Evolutionary conservation across 2,329 filamentous ascomycete species (phyloP).

Genomic region (Capronia epimyces): DNA sequence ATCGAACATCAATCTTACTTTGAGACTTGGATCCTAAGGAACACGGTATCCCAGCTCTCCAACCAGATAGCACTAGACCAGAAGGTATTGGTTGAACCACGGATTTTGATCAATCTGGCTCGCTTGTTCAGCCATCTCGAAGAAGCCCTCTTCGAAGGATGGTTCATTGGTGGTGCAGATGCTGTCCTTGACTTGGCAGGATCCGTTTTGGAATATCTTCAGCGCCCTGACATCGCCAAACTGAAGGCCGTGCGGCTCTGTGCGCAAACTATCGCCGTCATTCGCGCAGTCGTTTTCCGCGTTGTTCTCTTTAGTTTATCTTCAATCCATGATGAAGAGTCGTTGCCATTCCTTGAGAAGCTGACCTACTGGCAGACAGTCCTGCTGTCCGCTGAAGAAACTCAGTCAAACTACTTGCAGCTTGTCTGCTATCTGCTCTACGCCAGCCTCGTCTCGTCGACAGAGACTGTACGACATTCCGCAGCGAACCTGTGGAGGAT

Average conservation of each 20-base stretch:
- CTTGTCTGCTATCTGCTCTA: slow-evolving; percentile 92
- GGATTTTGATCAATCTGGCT: slow-evolving; percentile 78
- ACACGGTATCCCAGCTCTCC: slow-evolving; percentile 65
- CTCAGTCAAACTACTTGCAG: slow-evolving; percentile 74
- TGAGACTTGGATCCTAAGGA: slow-evolving; percentile 78
- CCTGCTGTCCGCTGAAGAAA: slow-evolving; percentile 69
- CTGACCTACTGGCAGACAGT: slow-evolving; percentile 95
- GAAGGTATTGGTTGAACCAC: slow-evolving; percentile 69
- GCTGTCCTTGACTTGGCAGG: slow-evolving; percentile 80
- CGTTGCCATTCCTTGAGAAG: slow-evolving; percentile 70
- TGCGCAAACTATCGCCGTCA: slow-evolving; percentile 69
- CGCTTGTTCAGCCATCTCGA: slow-evolving; percentile 74
- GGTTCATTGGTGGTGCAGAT: slow-evolving; percentile 86
- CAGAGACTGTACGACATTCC: slow-evolving; percentile 62
- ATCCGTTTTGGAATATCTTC: slow-evolving; percentile 78
- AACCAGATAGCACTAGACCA: slow-evolving; percentile 66
- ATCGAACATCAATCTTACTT: slow-evolving; percentile 94
- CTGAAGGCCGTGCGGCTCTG: slow-evolving; percentile 90
- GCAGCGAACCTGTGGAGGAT: slow-evolving; percentile 87
- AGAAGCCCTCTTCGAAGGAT: slow-evolving; percentile 90
- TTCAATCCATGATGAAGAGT: slow-evolving; percentile 68
- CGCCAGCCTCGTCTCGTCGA: slow-evolving; percentile 70
- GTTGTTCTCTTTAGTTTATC: slow-evolving; percentile 76
- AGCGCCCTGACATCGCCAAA: slow-evolving; percentile 71
- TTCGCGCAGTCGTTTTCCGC: slow-evolving; percentile 71